A percentile compares a stretch with the other conserved stretches of the same genome.
phyloP scores from a whole-genome alignment of 441 rosid species.

The Manihot esculenta region DNA sequence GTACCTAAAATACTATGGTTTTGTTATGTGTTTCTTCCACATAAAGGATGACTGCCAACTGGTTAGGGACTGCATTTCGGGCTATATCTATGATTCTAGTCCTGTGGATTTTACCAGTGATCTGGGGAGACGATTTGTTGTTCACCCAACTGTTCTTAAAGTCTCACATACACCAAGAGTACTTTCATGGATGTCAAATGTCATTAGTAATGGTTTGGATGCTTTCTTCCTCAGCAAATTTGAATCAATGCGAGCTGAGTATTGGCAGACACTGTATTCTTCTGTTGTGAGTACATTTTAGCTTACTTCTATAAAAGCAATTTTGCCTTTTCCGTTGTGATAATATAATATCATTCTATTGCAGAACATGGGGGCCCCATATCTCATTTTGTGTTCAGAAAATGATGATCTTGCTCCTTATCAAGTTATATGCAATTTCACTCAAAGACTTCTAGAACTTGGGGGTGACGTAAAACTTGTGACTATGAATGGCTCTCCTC shows the following conservation, averaged over 20 bases:
- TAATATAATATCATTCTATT: slow-evolving; percentile 19
- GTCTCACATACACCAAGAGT: slow-evolving; percentile 72
- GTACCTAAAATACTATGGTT: not conserved
- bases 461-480: slow-evolving; percentile 81
- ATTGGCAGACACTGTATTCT: slow-evolving; percentile 90
- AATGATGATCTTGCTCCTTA: slow-evolving; percentile 81
- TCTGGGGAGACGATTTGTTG: slow-evolving; percentile 63
- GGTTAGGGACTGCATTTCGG: slow-evolving; percentile 72
- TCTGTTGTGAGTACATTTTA: slow-evolving; percentile 58
- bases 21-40: slow-evolving; percentile 14
- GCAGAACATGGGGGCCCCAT: slow-evolving; percentile 75
- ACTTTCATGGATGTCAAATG: slow-evolving; percentile 64
- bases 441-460: slow-evolving; percentile 63
- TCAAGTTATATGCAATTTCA: slow-evolving; percentile 65
- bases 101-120: slow-evolving; percentile 92
- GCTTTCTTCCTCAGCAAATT: slow-evolving; percentile 76
- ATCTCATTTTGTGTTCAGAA: slow-evolving; percentile 79
- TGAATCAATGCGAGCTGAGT: slow-evolving; percentile 91
- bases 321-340: not conserved
- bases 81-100: slow-evolving; percentile 76
- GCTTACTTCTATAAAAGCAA: not conserved
- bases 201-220: slow-evolving; percentile 75
- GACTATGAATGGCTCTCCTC: slow-evolving; percentile 80
- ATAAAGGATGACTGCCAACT: slow-evolving; percentile 65
- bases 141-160: slow-evolving; percentile 69